Base-by-base conservation (phyloP, 495 filamentous ascomycete genomes). In the Corynascus novoguineensis region DNA sequence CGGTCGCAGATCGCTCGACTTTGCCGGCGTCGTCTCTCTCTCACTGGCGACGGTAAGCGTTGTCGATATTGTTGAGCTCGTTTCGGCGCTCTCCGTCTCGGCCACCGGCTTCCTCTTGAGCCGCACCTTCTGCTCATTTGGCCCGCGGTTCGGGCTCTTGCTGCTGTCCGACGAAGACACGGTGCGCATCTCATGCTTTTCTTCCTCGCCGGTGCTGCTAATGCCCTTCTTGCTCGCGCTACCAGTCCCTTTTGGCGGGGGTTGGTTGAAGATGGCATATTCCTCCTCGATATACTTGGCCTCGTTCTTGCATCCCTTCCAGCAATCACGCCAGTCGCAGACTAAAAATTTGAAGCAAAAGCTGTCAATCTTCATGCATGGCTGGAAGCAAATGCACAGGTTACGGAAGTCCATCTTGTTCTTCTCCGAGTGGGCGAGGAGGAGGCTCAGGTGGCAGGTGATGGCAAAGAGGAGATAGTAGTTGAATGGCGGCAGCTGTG, bases 321-420 rank as follows among this genome's bases (percentile, higher is more conserved):
- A 96, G 74, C 91, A 96, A 46, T 92, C 85, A 59, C 87, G 81
- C 91, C 91, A 96, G 68, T 96, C 85, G 64, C 87, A 86, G 31
- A 96, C 89, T 29, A 96, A 78, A 64, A 92, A 95, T 49, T 89
- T 85, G 78, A 96, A 96, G 73, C 88, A 92, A 66, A 88, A 91
- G 4, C 82, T 79, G 67, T 96, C 90, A 41, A 96, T 92, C 64
- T 89, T 91, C 80, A 96, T 86, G 71, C 88, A 93, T 5, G 91
- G 91, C 75, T 93, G 89, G 73, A 96, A 95, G 76, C 91, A 96
- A 60, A 95, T 91, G 73, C 88, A 92, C 1, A 96, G 81, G 60
- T 95, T 95, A 62, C 83, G 81, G 68, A 90, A 95, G 68, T 91
- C 86, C 91, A 96, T 96, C 75, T 92, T 92, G 77, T 95, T 96